Evolutionary conservation across 176 grass and related monocot species (phyloP), one percentile per base, ranked within the genome.

Genomic region (Oryza longistaminata): DNA sequence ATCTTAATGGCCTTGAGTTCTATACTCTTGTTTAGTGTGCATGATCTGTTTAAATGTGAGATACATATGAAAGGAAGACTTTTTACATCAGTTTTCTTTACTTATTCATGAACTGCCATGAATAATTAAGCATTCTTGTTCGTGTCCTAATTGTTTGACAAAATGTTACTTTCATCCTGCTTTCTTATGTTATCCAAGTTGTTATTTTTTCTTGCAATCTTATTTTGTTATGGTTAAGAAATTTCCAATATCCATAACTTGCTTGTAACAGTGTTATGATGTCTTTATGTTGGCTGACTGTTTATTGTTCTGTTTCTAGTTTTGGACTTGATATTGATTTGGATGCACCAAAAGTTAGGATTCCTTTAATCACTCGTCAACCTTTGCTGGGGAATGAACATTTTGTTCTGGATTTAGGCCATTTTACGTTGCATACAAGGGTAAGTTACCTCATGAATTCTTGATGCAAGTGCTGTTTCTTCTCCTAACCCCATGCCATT

Each of bases 301-400:
- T 87, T 74, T 94, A 6, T 16, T 87, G 62, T 85, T 45, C 65
- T 65, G 24, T 77, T 75, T 87, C 48, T 83, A 98, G 96, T 85
- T 98, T 98, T 92, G 87, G 88, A 82, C 93, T 98, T 83, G 89
- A 98, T 78, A 95, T 98, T 77, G 96, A 98, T 93, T 79, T 98
- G 79, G 93, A 98, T 92, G 96, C 96, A 84, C 96, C 96, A 7
- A 98, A 95, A 91, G 93, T 98, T 55, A 92, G 89, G 89, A 86
- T 98, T 89, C 96, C 96, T 71, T 66, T 98, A 81, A 89, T 60
- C 24, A 48, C 71, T 50, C 44, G 61, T 73, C 66, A 83, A 58
- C 77, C 82, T 92, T 86, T 39, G 8, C 52, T 83, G 13, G 81
- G 65, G 27, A 85, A 83, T 82, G 83, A 88, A 42, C 72, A 89